Conservation (phyloP, 2,329 filamentous ascomycete species). For the Verticillium albo-atrum region DNA sequence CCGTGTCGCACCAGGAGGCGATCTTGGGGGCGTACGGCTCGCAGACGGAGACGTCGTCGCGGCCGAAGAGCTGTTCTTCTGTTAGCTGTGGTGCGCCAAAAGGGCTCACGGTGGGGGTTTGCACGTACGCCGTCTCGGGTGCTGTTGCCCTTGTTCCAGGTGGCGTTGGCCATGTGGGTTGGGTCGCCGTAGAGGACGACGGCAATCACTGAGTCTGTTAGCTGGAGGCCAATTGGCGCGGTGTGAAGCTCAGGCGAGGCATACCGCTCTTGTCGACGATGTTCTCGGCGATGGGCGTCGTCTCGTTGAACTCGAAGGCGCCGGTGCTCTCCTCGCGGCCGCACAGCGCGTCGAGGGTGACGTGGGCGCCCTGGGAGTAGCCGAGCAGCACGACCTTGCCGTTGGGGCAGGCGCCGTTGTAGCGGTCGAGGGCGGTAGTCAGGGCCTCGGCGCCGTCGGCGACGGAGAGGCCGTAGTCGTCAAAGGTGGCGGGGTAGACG, state of each 20-base stretch:
- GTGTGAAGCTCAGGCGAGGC: background rate
- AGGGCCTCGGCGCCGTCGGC: slow-evolving; percentile 24
- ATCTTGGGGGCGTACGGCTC: slow-evolving; percentile 28
- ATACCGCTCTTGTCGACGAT: slow-evolving; percentile 28
- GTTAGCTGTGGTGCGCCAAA: background rate
- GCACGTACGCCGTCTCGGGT: slow-evolving; percentile 31
- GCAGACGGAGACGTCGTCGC: slow-evolving; percentile 28
- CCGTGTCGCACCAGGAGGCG: slow-evolving; percentile 35
- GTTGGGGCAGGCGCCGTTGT: slow-evolving; percentile 29
- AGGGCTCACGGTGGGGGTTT: background rate
- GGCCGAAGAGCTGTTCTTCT: slow-evolving; percentile 26
- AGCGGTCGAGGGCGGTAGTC: slow-evolving; percentile 23
- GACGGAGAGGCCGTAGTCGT: slow-evolving; percentile 28
- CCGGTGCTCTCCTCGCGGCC: slow-evolving; percentile 18
- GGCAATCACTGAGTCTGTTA: slow-evolving; percentile 29
- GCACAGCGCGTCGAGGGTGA: slow-evolving; percentile 31
- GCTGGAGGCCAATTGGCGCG: background rate
- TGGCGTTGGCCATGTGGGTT: slow-evolving; percentile 27
- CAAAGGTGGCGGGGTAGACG: slow-evolving; percentile 32
- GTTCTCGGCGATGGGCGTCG: slow-evolving; percentile 17
- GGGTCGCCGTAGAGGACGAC: slow-evolving; percentile 37
- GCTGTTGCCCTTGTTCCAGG: slow-evolving; percentile 32
- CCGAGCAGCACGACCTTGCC: slow-evolving; percentile 35
- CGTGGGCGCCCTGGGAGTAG: slow-evolving; percentile 38
- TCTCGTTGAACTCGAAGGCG: slow-evolving; percentile 14